phyloP scores from a whole-genome alignment of 192 early-diverging fungal genomes.

The Backusella tarrabulga region DNA sequence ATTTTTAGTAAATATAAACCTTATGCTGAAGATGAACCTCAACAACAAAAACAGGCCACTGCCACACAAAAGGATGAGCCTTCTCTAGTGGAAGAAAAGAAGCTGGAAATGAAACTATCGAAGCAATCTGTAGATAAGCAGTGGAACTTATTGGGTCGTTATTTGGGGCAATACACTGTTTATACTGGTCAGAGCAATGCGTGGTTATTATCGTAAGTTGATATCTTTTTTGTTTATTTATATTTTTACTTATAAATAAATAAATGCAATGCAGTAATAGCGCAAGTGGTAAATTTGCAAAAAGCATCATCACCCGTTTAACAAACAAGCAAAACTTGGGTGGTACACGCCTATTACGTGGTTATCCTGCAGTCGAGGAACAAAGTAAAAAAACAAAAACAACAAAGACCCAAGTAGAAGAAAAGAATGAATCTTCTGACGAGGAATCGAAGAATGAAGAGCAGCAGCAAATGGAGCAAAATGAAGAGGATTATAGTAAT shows the following conservation, averaged over 20 bases:
- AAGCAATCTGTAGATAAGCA: constrained; percentile 50
- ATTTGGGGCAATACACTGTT: constrained; percentile 72
- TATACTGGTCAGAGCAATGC: constrained; percentile 65
- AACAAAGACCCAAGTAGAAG: constrained; percentile 33
- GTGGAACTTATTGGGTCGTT: constrained; percentile 78
- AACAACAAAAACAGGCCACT: background rate
- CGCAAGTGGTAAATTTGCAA: constrained; percentile 35
- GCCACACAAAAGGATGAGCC: background rate
- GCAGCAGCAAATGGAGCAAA: constrained; percentile 44
- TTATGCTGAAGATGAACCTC: constrained; percentile 14
- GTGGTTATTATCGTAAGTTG: constrained; percentile 53
- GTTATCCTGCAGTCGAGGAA: constrained; percentile 72
- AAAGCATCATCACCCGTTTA: constrained; percentile 57
- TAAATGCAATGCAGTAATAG: constrained; percentile 18
- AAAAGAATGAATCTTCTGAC: constrained; percentile 29
- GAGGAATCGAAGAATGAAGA: constrained; percentile 38
- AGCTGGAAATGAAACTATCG: constrained; percentile 26
- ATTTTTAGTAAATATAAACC: constrained; percentile 29
- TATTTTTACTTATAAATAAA: background rate
- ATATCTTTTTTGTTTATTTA: background rate
- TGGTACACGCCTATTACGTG: constrained; percentile 68
- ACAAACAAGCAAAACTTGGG: constrained; percentile 57
- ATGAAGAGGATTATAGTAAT: constrained; percentile 53
- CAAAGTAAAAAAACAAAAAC: constrained; percentile 34
- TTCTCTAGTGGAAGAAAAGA: constrained; percentile 27